These are phyloP conservation scores for Dryas integrifolia DNA, from an alignment of 331 rosid genomes.

Conservation along the genomic window DNA sequence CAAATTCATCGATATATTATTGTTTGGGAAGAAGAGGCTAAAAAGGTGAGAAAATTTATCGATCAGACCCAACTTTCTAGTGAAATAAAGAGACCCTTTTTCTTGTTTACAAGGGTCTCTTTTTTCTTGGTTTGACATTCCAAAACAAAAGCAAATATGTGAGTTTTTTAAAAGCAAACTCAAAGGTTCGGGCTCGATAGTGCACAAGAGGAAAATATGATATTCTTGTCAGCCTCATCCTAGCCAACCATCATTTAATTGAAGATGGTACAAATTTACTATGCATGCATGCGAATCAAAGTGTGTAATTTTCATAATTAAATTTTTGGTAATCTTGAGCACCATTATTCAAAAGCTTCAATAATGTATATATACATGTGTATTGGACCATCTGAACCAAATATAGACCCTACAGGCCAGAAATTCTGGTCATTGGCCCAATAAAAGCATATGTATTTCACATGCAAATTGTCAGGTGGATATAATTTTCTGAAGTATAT, in stretches of 20 bases:
- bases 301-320: background rate
- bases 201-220: conserved; percentile 30
- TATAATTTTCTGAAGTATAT: background rate
- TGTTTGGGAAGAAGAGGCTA: background rate
- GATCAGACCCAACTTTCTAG: conserved; percentile 23
- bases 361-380: background rate
- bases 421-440: no score
- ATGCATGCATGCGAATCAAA: background rate
- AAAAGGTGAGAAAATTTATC: conserved; percentile 1
- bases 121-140: conserved; percentile 34
- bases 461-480: background rate
- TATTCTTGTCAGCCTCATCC: conserved; percentile 40
- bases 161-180: conserved; percentile 25
- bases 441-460: background rate
- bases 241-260: background rate
- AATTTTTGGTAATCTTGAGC: background rate
- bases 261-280: no score
- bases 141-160: conserved; percentile 23
- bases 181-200: conserved; percentile 33
- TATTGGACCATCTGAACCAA: background rate
- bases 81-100: conserved; percentile 11
- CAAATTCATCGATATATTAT: background rate
- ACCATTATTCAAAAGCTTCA: background rate
- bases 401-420: background rate
- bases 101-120: background rate